A percentile compares a stretch with the other conserved stretches of the same genome.
Evolutionary conservation across 305 asterid species (phyloP).

Genomic region (Fraxinus sp.): DNA sequence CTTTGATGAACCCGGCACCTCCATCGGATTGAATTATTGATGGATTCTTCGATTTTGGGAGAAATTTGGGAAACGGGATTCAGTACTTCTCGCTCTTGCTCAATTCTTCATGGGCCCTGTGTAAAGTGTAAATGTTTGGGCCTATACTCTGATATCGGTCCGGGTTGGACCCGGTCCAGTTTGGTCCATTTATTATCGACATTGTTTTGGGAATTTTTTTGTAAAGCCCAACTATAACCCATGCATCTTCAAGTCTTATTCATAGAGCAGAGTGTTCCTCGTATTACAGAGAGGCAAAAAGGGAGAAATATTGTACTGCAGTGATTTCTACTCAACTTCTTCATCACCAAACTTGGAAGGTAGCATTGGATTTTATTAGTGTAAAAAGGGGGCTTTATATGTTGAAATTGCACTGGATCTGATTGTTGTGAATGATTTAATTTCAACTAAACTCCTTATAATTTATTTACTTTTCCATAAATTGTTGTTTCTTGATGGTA

Average conservation of each 20-base stretch:
- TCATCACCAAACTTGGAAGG: background rate
- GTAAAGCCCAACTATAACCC: background rate
- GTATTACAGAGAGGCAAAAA: background rate
- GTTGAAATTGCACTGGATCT: background rate
- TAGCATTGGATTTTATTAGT: background rate
- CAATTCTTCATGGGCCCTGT: background rate
- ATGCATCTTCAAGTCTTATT: background rate
- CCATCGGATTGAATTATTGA: slow-evolving; percentile 44
- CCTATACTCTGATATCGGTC: background rate
- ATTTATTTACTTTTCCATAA: background rate
- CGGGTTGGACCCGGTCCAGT: background rate
- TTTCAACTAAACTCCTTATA: background rate
- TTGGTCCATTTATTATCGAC: background rate
- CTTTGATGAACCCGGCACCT: slow-evolving; percentile 83
- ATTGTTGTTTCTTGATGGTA: background rate
- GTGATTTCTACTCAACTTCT: background rate
- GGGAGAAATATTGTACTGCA: background rate
- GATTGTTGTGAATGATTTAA: background rate
- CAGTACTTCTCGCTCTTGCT: background rate
- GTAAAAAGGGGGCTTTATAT: background rate
- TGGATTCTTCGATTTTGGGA: slow-evolving; percentile 20
- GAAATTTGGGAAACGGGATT: background rate
- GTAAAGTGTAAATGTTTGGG: background rate
- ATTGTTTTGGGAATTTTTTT: background rate
- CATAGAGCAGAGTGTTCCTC: background rate